Base-by-base conservation (phyloP, 306 rosid species). In the Cucumis sativus region DNA sequence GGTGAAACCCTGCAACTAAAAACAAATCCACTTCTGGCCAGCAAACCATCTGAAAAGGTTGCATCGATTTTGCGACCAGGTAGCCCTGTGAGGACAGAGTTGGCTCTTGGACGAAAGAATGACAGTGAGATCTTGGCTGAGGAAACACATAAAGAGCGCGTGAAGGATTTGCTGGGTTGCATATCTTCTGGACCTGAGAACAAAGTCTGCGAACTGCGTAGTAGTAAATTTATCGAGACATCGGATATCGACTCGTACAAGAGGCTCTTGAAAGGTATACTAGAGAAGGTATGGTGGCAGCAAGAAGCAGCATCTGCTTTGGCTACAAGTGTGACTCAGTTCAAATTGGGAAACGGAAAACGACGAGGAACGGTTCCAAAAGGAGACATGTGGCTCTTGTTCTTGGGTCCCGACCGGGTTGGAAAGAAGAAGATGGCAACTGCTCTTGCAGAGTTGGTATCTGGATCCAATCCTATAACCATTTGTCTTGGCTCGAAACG, bases 251-350 rank as follows among this genome's bases (percentile, higher is more conserved):
- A 92, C 79, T 89, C 91, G 23, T 92, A 87, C 88, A 96, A 96
- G 90, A 88, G 80, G 82, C 89, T 96, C 43, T 90, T 84, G 66
- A 91, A 87, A 77, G 85, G 86, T 82, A 86, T 96, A 59, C 79
- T 84, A 54, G 99, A 92, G 82, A 90, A 89, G 89, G 98, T 96
- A 54, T 92, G 98, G 97, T 96, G 99, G 99, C 99, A 96, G 91
- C 88, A 75, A 33, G 99, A 92, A 68, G 99, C 99, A 78, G 99
- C 98, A 10, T 79, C 93, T 6, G 86, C 91, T 11, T 85, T 96
- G 64, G 99, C 99, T 58, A 84, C 96, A 33, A 85, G 92, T 1
- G 89, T 92, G 83, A 91, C 96, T 45, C 85, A 83, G 35, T 92
- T 97, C 80, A 92, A 86, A 85, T 74, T 85, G 77, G 97, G 97